Percentiles rank a stretch among this genome's conserved stretches.
Conservation (phyloP, 1,139 yeast species). For the Blastobotrys persicus region DNA sequence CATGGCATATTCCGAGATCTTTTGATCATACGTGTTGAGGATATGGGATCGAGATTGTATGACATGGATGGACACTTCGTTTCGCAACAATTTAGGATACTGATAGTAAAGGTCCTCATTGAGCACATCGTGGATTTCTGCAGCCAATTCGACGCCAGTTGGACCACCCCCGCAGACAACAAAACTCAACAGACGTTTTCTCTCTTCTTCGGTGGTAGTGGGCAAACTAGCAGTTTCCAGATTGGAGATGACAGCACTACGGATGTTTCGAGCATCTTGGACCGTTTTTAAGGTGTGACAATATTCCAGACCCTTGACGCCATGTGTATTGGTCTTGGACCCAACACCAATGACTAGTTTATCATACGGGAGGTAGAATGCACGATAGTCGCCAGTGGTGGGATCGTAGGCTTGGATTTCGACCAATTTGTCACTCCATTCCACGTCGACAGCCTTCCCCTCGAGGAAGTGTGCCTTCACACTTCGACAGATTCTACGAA, state of each 20-base stretch:
- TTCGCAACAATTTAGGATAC: slow-evolving; percentile 57
- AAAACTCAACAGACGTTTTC: slow-evolving; percentile 55
- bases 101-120: slow-evolving; percentile 55
- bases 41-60: slow-evolving; percentile 64
- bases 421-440: slow-evolving; percentile 50
- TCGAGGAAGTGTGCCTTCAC: slow-evolving; percentile 57
- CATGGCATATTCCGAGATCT: slow-evolving; percentile 60
- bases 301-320: slow-evolving; percentile 60
- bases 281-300: slow-evolving; percentile 60
- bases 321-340: slow-evolving; percentile 61
- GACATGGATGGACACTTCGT: slow-evolving; percentile 59
- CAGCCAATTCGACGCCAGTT: slow-evolving; percentile 68
- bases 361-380: slow-evolving; percentile 62
- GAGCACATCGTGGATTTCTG: slow-evolving; percentile 57
- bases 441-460: slow-evolving; percentile 54
- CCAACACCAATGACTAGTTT: slow-evolving; percentile 64
- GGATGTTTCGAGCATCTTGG: slow-evolving; percentile 58
- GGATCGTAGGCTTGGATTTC: slow-evolving; percentile 48
- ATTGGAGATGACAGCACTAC: slow-evolving; percentile 51
- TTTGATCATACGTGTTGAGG: slow-evolving; percentile 60
- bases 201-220: slow-evolving; percentile 56
- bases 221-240: slow-evolving; percentile 61
- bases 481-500: slow-evolving; percentile 47
- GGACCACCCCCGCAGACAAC: slow-evolving; percentile 74
- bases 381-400: slow-evolving; percentile 38